Conservation (phyloP, 768 basidiomycete genomes). For the Amanita pseudoporphyria region DNA sequence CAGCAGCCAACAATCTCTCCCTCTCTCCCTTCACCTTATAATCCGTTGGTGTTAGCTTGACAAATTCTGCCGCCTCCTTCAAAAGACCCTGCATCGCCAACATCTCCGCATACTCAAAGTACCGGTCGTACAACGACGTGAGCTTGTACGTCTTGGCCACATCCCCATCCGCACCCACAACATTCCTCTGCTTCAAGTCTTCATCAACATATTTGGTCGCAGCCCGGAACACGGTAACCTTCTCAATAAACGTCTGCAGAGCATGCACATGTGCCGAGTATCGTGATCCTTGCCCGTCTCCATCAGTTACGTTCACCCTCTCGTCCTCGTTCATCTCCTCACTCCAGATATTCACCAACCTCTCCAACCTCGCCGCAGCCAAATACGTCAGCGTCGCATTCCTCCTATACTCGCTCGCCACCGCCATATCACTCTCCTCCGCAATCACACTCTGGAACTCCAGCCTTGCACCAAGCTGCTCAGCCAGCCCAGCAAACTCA, state of each 20-base stretch:
- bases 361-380: conserved; percentile 82
- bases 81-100: conserved; percentile 86
- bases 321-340: conserved; percentile 82
- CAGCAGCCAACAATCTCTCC: conserved; percentile 29
- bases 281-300: conserved; percentile 35
- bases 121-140: conserved; percentile 79
- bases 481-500: conserved; percentile 81
- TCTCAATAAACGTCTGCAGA: conserved; percentile 91
- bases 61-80: conserved; percentile 69
- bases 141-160: conserved; percentile 65
- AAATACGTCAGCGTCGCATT: conserved; percentile 91
- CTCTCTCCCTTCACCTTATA: conserved; percentile 49
- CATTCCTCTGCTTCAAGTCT: conserved; percentile 42
- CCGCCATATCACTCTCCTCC: conserved; percentile 33
- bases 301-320: conserved; percentile 29
- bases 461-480: conserved; percentile 84
- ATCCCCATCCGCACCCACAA: conserved; percentile 23
- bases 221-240: conserved; percentile 87
- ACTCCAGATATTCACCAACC: conserved; percentile 84
- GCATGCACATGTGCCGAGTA: conserved; percentile 81
- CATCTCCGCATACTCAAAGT: conserved; percentile 92
- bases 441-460: conserved; percentile 73
- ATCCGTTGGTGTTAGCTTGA: conserved; percentile 68
- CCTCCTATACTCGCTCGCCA: conserved; percentile 53
- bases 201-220: conserved; percentile 74